Percentiles rank a stretch among this genome's conserved stretches.
Evolutionary conservation across 768 basidiomycete genomes (phyloP).

Genomic region (Megacollybia marginata): DNA sequence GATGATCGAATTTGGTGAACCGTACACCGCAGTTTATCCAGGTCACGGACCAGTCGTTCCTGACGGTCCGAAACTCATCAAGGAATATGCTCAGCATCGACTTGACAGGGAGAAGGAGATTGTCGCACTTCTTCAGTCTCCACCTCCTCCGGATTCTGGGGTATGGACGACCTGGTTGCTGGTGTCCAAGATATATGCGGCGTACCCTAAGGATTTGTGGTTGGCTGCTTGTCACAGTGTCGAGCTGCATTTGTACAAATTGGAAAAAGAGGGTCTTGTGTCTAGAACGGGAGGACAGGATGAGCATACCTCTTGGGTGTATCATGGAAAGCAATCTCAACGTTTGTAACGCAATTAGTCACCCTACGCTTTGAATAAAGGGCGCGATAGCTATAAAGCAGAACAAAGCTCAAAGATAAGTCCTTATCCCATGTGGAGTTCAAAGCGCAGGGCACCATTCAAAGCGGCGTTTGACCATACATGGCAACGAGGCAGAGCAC

Average conservation of each 20-base stretch:
- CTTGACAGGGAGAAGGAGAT: conserved; percentile 78
- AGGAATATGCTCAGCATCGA: conserved; percentile 73
- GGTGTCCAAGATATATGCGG: conserved; percentile 59
- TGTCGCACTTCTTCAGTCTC: conserved; percentile 36
- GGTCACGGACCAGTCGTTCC: conserved; percentile 79
- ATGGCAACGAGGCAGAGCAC: too few species aligned
- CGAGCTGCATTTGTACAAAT: conserved; percentile 65
- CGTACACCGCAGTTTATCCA: conserved; percentile 62
- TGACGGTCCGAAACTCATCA: conserved; percentile 54
- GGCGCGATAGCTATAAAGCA: too few species aligned
- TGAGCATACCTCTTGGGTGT: conserved; percentile 39
- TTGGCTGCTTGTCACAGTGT: conserved; percentile 65
- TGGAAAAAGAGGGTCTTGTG: conserved; percentile 58
- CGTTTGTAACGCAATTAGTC: too few species aligned
- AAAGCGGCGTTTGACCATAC: too few species aligned
- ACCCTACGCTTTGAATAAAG: too few species aligned
- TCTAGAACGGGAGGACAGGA: conserved; percentile 42
- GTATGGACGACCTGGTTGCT: conserved; percentile 60
- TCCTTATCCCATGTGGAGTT: too few species aligned
- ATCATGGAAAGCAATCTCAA: too few species aligned
- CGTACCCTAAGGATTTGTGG: conserved; percentile 67
- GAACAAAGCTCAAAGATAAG: too few species aligned
- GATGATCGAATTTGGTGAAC: conserved; percentile 40
- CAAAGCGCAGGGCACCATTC: too few species aligned
- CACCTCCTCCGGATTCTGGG: conserved; percentile 16